Evolutionary conservation across 2,329 filamentous ascomycete genomes (phyloP).

Genomic region (Claviceps spartinae): DNA sequence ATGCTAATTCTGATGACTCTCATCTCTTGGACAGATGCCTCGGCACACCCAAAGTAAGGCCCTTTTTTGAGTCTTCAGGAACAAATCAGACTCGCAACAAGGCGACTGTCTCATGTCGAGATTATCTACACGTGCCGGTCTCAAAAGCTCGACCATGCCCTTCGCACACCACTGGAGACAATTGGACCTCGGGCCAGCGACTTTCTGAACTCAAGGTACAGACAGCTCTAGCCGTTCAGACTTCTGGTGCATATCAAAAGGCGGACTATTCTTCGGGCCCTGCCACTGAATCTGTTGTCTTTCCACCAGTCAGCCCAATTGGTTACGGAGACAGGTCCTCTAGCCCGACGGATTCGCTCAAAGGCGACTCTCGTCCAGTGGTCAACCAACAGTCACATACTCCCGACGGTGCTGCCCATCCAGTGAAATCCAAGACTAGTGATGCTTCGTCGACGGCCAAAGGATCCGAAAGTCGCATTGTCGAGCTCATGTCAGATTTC

Average conservation of each 20-base stretch:
- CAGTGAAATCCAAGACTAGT: background rate
- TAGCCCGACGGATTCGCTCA: background rate
- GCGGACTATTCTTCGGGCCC: background rate
- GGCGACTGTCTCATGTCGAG: background rate
- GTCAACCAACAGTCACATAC: background rate
- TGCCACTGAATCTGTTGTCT: background rate
- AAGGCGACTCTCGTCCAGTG: background rate
- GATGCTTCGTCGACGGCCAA: background rate
- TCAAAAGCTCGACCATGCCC: slow-evolving; percentile 12
- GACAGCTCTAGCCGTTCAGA: background rate
- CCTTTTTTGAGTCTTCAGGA: background rate
- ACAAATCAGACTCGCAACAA: background rate
- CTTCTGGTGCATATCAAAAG: background rate
- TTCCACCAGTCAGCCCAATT: background rate
- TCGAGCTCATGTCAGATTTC: background rate
- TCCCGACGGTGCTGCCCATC: background rate
- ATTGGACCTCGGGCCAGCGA: background rate
- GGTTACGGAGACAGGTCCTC: background rate
- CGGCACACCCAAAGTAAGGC: background rate
- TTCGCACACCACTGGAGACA: slow-evolving; percentile 3
- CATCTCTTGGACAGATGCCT: background rate
- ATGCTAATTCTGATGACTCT: background rate
- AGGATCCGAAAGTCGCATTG: background rate
- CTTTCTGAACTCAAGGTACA: background rate
- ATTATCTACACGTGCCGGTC: slow-evolving; percentile 5